Evolutionary conservation across 2,329 filamentous ascomycete species (phyloP).

Genomic region (Colletotrichum euphorbiae): DNA sequence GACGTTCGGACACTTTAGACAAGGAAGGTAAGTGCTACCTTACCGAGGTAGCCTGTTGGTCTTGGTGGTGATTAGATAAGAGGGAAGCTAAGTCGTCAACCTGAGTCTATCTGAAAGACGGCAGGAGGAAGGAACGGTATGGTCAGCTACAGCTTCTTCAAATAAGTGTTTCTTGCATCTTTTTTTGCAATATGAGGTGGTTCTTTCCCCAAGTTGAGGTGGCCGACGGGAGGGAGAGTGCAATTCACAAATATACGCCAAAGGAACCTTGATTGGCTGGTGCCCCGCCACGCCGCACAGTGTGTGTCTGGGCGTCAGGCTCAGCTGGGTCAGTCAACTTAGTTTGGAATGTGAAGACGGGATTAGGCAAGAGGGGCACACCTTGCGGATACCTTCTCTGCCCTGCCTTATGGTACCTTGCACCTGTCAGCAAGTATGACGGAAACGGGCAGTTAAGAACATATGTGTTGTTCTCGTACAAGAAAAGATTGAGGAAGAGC

Average conservation of each 20-base stretch:
- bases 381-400: constrained; percentile 6
- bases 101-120: neutral
- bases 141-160: too few relatives aligned
- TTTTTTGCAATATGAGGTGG: neutral
- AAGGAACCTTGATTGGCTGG: constrained; percentile 11
- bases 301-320: constrained; percentile 35
- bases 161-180: too few relatives aligned
- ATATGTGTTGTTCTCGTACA: neutral
- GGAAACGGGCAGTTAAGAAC: neutral
- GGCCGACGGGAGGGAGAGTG: constrained; percentile 9
- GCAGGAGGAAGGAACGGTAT: neutral
- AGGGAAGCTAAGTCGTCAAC: neutral
- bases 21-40: neutral
- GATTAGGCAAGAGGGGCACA: constrained; percentile 39
- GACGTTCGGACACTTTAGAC: constrained; percentile 23
- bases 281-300: constrained; percentile 33
- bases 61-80: neutral
- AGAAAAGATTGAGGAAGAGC: neutral
- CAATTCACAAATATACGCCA: constrained; percentile 23
- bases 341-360: constrained; percentile 32
- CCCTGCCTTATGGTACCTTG: constrained; percentile 19
- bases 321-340: neutral
- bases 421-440: neutral
- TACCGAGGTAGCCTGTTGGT: neutral
- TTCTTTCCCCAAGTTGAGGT: neutral